Conservation (phyloP, 768 basidiomycete genomes). For the Galerina marginata region DNA sequence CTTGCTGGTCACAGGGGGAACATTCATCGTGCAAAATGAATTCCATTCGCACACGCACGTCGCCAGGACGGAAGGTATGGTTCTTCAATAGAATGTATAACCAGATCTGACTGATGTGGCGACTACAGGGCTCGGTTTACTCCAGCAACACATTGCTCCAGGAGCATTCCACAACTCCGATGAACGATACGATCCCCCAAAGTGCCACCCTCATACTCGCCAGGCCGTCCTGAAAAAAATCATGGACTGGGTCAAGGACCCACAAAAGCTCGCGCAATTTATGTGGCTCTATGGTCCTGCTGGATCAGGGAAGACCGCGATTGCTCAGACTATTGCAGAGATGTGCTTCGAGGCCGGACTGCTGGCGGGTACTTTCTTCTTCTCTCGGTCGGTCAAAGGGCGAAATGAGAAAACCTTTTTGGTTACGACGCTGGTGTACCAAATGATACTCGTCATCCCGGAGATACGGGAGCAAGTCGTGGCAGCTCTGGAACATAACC, state of each 20-base stretch:
- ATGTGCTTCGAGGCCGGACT: conserved; percentile 1
- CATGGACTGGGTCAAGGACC: conserved; percentile 15
- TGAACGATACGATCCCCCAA: conserved; percentile 20
- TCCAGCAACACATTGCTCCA: conserved; percentile 6
- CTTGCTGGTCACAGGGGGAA: no score
- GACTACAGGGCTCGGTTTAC: neutral
- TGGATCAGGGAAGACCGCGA: conserved; percentile 26
- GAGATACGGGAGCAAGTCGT: conserved; percentile 7
- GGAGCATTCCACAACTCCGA: conserved; percentile 21
- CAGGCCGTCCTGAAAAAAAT: conserved; percentile 11
- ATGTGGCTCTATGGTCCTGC: conserved; percentile 27
- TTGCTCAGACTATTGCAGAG: conserved; percentile 25
- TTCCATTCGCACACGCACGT: no score
- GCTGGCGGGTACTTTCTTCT: conserved; percentile 24
- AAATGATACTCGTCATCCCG: conserved; percentile 14
- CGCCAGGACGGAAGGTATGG: no score
- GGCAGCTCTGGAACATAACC: conserved; percentile 13
- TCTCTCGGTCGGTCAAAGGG: conserved; percentile 10
- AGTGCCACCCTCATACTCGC: conserved; percentile 18
- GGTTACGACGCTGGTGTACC: conserved; percentile 24
- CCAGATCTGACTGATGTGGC: no score
- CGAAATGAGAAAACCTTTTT: conserved; percentile 17
- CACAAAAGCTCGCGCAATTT: neutral
- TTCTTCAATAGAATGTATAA: no score
- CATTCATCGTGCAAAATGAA: no score